phyloP scores from a whole-genome alignment of 257 asterid genomes.

The Solanum medicagineum region DNA sequence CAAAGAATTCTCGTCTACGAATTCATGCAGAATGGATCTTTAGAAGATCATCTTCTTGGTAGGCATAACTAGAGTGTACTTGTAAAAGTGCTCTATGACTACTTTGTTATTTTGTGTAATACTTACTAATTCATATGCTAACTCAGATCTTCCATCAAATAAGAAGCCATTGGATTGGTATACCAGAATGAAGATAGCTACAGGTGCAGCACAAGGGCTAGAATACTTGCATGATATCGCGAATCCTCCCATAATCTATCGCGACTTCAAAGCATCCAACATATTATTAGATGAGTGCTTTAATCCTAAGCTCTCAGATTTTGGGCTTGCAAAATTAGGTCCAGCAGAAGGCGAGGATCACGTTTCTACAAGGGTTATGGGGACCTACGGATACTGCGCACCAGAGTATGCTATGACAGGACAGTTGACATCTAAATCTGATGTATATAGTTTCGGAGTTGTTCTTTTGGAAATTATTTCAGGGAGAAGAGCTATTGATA shows the following conservation, averaged over 20 bases:
- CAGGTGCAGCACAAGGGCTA: constrained; percentile 34
- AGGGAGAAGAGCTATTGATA: constrained; percentile 39
- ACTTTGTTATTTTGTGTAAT: background rate
- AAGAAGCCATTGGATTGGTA: constrained; percentile 34
- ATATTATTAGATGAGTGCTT: constrained; percentile 19
- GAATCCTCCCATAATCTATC: constrained; percentile 27
- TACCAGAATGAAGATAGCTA: constrained; percentile 30
- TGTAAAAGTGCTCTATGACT: background rate
- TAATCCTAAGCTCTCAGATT: constrained; percentile 35
- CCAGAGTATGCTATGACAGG: constrained; percentile 39
- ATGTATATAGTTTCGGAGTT: constrained; percentile 40
- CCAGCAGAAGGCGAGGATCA: constrained; percentile 25
- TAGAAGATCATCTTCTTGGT: constrained; percentile 72
- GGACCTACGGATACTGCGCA: constrained; percentile 38
- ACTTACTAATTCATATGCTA: background rate
- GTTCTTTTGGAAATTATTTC: constrained; percentile 34
- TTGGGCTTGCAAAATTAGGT: constrained; percentile 38
- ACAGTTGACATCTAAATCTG: constrained; percentile 27
- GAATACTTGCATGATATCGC: constrained; percentile 35
- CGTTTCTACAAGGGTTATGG: constrained; percentile 34
- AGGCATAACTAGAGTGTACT: background rate
- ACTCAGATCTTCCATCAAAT: constrained; percentile 12
- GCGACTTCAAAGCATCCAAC: constrained; percentile 35
- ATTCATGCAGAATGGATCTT: constrained; percentile 55
- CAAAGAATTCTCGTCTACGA: constrained; percentile 76